These are phyloP conservation scores for Scorias spongiosa DNA, from an alignment of 2,329 filamentous ascomycete species.

Conservation along the genomic window DNA sequence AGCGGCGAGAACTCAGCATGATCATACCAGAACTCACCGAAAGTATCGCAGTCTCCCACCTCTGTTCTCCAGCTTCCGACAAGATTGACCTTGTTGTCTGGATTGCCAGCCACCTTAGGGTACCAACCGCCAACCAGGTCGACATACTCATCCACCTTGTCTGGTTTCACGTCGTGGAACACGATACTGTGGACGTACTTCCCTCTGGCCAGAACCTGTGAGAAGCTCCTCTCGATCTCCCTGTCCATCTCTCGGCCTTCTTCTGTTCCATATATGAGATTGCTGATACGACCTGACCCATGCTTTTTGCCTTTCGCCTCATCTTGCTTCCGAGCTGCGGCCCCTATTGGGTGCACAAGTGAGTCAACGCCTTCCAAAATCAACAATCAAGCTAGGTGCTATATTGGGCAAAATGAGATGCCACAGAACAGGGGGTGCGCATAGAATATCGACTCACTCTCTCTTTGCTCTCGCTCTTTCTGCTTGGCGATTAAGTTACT, in stretches of 20 bases:
- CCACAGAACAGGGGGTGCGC: conserved; percentile 13
- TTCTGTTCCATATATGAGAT: conserved; percentile 91
- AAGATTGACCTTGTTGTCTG: conserved; percentile 86
- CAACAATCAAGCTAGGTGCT: conserved; percentile 3
- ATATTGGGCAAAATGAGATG: conserved; percentile 5
- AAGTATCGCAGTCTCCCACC: conserved; percentile 92
- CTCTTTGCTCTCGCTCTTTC: conserved; percentile 63
- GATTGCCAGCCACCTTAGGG: conserved; percentile 66
- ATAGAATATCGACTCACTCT: conserved; percentile 53
- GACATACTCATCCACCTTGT: conserved; percentile 90
- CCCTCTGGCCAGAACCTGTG: conserved; percentile 80
- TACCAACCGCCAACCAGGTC: conserved; percentile 85
- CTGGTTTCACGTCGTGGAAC: conserved; percentile 87
- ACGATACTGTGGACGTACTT: conserved; percentile 99
- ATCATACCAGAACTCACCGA: conserved; percentile 44
- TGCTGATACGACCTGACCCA: conserved; percentile 51
- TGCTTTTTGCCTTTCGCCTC: conserved; percentile 50
- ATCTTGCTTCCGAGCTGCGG: conserved; percentile 45
- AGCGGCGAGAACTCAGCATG: too few relatives aligned
- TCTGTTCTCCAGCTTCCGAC: conserved; percentile 98
- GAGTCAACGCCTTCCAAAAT: conserved; percentile 41
- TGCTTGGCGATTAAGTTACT: conserved; percentile 62
- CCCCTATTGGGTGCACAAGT: conserved; percentile 38
- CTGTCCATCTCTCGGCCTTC: conserved; percentile 88
- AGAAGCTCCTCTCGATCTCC: conserved; percentile 92